A percentile compares a stretch with the other conserved stretches of the same genome.
These are phyloP conservation scores for Malassezia sp. DNA, from an alignment of 1,284 basidiomycete species.

Conservation along the genomic window DNA sequence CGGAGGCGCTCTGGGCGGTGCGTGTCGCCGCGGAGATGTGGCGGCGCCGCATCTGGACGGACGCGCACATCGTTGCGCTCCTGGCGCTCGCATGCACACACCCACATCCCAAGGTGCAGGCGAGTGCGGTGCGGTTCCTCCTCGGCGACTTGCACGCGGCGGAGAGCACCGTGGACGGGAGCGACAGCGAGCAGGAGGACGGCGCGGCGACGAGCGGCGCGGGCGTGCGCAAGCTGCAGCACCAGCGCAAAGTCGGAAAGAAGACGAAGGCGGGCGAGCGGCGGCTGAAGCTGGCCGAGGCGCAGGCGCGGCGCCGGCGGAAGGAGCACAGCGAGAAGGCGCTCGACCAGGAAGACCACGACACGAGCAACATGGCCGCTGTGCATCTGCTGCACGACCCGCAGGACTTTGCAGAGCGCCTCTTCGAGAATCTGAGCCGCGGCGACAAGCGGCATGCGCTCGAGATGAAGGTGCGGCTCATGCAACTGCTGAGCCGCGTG, in stretches of 20 bases:
- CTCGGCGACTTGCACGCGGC: slow-evolving; percentile 54
- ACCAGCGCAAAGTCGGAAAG: slow-evolving; percentile 42
- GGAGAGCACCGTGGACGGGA: slow-evolving; percentile 20
- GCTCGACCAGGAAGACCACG: slow-evolving; percentile 25
- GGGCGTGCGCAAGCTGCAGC: slow-evolving; percentile 30
- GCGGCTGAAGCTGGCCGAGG: slow-evolving; percentile 37
- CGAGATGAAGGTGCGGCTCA: slow-evolving; percentile 91
- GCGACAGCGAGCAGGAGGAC: slow-evolving; percentile 23
- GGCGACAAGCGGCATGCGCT: slow-evolving; percentile 68
- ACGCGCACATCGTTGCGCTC: slow-evolving; percentile 86
- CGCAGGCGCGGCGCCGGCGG: slow-evolving; percentile 29
- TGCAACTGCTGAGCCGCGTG: slow-evolving; percentile 92
- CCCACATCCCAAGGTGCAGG: slow-evolving; percentile 86
- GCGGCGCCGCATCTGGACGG: slow-evolving; percentile 87
- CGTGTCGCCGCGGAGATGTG: slow-evolving; percentile 87
- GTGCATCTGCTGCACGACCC: slow-evolving; percentile 88
- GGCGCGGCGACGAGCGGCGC: slow-evolving; percentile 23
- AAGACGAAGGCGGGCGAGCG: slow-evolving; percentile 39
- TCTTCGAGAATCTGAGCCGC: slow-evolving; percentile 73
- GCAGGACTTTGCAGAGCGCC: slow-evolving; percentile 86
- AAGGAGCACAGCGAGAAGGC: slow-evolving; percentile 25
- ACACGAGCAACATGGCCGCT: slow-evolving; percentile 71
- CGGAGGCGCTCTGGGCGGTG: slow-evolving; percentile 93
- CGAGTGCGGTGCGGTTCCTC: slow-evolving; percentile 93
- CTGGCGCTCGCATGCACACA: slow-evolving; percentile 85